phyloP scores from a whole-genome alignment of 371 early-diverging fungal species.

The Mucor velutinosus region DNA sequence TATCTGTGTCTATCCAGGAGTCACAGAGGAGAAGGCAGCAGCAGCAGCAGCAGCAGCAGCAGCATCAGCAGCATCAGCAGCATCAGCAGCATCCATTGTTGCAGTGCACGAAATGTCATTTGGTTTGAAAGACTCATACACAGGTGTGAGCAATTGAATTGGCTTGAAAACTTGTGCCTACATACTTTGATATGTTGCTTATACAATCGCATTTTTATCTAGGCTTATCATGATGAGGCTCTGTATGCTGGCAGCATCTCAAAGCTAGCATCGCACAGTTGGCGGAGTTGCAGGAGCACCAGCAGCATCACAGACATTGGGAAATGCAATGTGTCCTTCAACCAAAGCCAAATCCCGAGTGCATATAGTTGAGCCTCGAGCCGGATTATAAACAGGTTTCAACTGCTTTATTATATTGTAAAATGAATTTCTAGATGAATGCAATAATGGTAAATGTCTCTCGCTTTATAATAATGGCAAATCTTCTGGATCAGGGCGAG shows the following conservation, averaged over 20 bases:
- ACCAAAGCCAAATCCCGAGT: no score
- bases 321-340: no score
- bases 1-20: not conserved
- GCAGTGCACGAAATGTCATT: not conserved
- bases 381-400: not conserved
- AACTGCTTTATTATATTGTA: not conserved
- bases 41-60: no score
- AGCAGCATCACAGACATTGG: not conserved
- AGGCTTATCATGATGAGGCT: not conserved
- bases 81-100: not conserved
- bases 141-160: not conserved
- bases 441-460: not conserved
- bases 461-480: slow-evolving; percentile 2
- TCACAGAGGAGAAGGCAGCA: not conserved
- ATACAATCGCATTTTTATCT: not conserved
- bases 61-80: no score
- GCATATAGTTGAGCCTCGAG: not conserved
- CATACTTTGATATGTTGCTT: not conserved
- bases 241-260: not conserved
- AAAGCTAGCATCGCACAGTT: not conserved
- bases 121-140: not conserved
- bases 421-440: not conserved
- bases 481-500: slow-evolving; percentile 23
- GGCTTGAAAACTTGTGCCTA: not conserved
- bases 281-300: not conserved